Evolutionary conservation across 345 rosid genomes (phyloP).

Genomic region (Syzygium jambos): DNA sequence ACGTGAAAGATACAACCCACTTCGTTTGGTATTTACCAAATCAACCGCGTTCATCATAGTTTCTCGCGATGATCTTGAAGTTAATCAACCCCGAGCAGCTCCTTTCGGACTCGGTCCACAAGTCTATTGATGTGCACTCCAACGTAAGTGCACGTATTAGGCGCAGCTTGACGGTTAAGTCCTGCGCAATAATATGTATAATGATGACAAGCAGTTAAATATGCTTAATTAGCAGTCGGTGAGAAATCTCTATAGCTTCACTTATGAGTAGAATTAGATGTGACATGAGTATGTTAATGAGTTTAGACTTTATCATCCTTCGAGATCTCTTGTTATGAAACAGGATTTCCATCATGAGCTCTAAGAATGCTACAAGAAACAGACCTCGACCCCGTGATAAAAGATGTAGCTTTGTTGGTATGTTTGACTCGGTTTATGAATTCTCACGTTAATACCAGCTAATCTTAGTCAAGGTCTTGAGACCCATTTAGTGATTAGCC

Average conservation of each 20-base stretch:
- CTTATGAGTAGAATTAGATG: background rate
- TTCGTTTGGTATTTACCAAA: background rate
- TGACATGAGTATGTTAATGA: background rate
- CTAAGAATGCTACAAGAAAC: background rate
- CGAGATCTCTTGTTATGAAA: background rate
- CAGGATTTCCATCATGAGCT: background rate
- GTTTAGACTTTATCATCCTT: background rate
- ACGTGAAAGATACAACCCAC: background rate
- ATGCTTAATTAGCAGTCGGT: background rate
- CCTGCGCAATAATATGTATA: background rate
- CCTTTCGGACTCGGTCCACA: background rate
- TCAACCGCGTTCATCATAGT: background rate
- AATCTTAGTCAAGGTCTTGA: background rate
- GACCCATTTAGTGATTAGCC: background rate
- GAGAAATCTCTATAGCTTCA: background rate
- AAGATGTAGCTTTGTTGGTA: background rate
- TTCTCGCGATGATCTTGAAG: background rate
- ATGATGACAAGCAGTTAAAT: background rate
- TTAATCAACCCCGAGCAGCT: background rate
- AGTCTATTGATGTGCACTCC: background rate
- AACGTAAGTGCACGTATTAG: background rate
- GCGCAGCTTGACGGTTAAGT: background rate
- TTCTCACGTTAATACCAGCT: background rate
- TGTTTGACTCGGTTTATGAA: background rate
- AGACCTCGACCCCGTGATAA: background rate